phyloP scores from a whole-genome alignment of 768 basidiomycete species.

The Hypsizygus marmoreus region DNA sequence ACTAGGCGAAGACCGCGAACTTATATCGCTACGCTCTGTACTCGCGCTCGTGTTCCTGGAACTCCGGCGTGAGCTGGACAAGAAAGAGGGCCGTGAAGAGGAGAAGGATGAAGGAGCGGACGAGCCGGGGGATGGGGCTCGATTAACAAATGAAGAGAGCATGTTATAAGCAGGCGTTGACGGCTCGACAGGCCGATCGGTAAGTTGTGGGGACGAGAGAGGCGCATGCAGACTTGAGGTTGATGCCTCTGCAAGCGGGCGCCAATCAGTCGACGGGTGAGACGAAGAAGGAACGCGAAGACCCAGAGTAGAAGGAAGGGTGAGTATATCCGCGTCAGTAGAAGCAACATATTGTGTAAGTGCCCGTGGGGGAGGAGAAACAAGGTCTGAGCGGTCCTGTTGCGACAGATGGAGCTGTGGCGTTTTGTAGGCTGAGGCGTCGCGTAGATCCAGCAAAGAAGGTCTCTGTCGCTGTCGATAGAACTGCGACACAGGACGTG shows the following conservation, averaged over 20 bases:
- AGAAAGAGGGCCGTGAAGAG: slow-evolving; percentile 29
- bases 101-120: slow-evolving; percentile 37
- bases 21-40: slow-evolving; percentile 20
- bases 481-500: slow-evolving; percentile 10
- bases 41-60: slow-evolving; percentile 34
- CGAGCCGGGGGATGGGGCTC: slow-evolving; percentile 29
- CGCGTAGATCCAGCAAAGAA: slow-evolving; percentile 47
- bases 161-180: slow-evolving; percentile 62
- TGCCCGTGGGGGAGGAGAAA: slow-evolving; percentile 73
- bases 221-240: slow-evolving; percentile 16
- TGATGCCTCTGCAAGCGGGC: slow-evolving; percentile 7
- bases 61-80: slow-evolving; percentile 31
- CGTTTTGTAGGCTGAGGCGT: slow-evolving; percentile 20
- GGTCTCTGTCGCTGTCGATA: slow-evolving; percentile 33
- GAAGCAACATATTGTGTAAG: slow-evolving; percentile 74
- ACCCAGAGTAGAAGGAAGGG: slow-evolving; percentile 73
- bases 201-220: slow-evolving; percentile 32
- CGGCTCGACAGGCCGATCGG: slow-evolving; percentile 40
- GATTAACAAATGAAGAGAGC: slow-evolving; percentile 57
- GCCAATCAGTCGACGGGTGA: slow-evolving; percentile 19
- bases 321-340: slow-evolving; percentile 52
- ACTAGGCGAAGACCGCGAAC: slow-evolving; percentile 11
- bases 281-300: slow-evolving; percentile 43
- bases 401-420: slow-evolving; percentile 54
- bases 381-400: slow-evolving; percentile 52